phyloP scores from a whole-genome alignment of 352 stramenopile genomes.

The Pythium volutum region DNA sequence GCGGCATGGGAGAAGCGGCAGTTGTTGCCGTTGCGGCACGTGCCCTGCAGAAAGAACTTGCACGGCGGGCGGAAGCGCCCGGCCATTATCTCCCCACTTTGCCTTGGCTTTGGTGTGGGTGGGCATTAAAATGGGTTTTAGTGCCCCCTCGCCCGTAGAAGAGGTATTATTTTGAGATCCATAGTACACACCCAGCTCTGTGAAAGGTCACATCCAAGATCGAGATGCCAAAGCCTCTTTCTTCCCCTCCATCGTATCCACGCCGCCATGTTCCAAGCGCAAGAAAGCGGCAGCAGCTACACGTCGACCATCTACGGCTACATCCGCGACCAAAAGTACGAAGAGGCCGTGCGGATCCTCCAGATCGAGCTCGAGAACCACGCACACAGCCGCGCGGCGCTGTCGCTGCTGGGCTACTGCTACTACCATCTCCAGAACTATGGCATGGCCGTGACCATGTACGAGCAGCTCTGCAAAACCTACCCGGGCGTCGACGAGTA shows the following conservation, averaged over 20 bases:
- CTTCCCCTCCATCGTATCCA: slow-evolving; percentile 6
- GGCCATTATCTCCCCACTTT: slow-evolving; percentile 13
- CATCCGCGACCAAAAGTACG: slow-evolving; percentile 94
- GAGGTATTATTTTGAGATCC: neutral
- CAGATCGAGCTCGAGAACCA: slow-evolving; percentile 93
- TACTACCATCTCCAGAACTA: slow-evolving; percentile 97
- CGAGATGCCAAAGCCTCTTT: neutral
- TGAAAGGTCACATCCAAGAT: slow-evolving; percentile 6
- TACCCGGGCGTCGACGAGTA: slow-evolving; percentile 96
- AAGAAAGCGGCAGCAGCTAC: slow-evolving; percentile 80
- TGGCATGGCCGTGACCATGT: slow-evolving; percentile 87
- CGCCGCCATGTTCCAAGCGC: slow-evolving; percentile 56
- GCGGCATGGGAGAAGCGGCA: slow-evolving; percentile 63
- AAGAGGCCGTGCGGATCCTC: slow-evolving; percentile 91
- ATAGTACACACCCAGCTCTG: neutral
- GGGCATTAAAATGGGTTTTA: neutral
- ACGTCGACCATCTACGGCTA: slow-evolving; percentile 93
- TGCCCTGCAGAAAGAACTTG: slow-evolving; percentile 72
- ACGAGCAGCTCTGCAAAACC: slow-evolving; percentile 92
- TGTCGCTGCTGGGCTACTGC: slow-evolving; percentile 97
- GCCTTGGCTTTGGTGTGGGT: neutral
- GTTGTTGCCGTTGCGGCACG: slow-evolving; percentile 62
- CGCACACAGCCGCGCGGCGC: slow-evolving; percentile 85
- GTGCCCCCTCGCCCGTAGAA: neutral
- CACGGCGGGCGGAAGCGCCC: slow-evolving; percentile 35